These are phyloP conservation scores for Starmerella khaoyaiensis DNA, from an alignment of 805 yeast genomes.

Conservation along the genomic window DNA sequence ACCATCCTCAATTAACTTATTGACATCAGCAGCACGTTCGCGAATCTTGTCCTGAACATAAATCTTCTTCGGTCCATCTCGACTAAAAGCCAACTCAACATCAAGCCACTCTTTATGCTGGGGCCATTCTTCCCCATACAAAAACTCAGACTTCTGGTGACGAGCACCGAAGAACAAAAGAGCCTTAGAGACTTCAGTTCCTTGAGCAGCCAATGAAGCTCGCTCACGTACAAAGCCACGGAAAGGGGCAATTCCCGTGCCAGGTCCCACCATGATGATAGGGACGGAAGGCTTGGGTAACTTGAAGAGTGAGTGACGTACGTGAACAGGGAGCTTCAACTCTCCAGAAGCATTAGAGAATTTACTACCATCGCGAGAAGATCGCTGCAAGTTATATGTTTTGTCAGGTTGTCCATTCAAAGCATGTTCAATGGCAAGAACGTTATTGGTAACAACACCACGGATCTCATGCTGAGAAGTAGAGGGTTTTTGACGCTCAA, in stretches of 20 bases:
- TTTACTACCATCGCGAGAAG: constrained; percentile 36
- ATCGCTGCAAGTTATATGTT: constrained; percentile 69
- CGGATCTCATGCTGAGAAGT: constrained; percentile 35
- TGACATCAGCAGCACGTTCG: constrained; percentile 37
- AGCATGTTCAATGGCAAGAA: constrained; percentile 53
- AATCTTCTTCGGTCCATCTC: constrained; percentile 48
- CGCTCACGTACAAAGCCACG: constrained; percentile 90
- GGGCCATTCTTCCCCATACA: constrained; percentile 85
- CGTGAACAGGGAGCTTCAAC: constrained; percentile 69
- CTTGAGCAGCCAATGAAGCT: constrained; percentile 41
- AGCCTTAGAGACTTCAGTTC: constrained; percentile 51
- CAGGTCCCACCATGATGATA: constrained; percentile 89
- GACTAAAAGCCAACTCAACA: constrained; percentile 73
- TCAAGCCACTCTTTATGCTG: constrained; percentile 38
- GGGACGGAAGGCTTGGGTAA: constrained; percentile 80
- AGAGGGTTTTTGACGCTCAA: constrained; percentile 42
- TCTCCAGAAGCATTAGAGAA: constrained; percentile 31
- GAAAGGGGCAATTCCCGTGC: constrained; percentile 98
- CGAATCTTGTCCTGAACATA: constrained; percentile 74
- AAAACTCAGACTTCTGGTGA: constrained; percentile 60
- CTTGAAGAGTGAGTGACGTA: constrained; percentile 89
- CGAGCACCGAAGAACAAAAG: constrained; percentile 82
- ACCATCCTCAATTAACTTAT: constrained; percentile 46
- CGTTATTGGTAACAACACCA: constrained; percentile 86
- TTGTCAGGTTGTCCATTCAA: constrained; percentile 39